phyloP scores from a whole-genome alignment of 192 early-diverging fungal genomes.

The Glomus cerebriforme region DNA sequence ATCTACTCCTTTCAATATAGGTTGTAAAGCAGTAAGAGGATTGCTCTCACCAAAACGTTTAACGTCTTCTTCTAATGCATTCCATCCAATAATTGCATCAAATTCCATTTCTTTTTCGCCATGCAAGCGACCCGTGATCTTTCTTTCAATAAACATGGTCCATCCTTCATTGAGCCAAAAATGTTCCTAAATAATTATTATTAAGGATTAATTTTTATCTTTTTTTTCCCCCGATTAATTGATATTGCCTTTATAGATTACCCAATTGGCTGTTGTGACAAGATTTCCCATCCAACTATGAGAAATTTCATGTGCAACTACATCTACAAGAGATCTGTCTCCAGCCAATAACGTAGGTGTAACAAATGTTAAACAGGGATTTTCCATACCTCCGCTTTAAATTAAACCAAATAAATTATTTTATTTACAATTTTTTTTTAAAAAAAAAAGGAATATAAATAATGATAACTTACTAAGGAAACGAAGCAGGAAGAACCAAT shows the following conservation, averaged over 20 bases:
- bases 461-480: constrained; percentile 63
- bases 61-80: constrained; percentile 72
- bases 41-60: constrained; percentile 65
- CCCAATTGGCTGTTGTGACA: constrained; percentile 83
- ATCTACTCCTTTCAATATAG: constrained; percentile 73
- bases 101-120: constrained; percentile 82
- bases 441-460: background rate
- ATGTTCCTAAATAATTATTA: constrained; percentile 49
- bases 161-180: constrained; percentile 98
- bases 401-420: constrained; percentile 18
- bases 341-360: constrained; percentile 96
- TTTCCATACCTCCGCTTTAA: constrained; percentile 84
- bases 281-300: constrained; percentile 92
- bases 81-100: constrained; percentile 80
- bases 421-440: no score
- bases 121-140: constrained; percentile 76
- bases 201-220: background rate
- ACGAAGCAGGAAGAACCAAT: constrained; percentile 83
- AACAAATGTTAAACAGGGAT: constrained; percentile 97
- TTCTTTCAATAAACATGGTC: constrained; percentile 92
- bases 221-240: constrained; percentile 10
- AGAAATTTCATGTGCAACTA: constrained; percentile 92
- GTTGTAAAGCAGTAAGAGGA: constrained; percentile 71
- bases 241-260: constrained; percentile 46
- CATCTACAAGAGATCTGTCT: constrained; percentile 91